These are phyloP conservation scores for Pestalotiopsis sp. DNA, from an alignment of 2,329 filamentous ascomycete genomes.

Conservation along the genomic window DNA sequence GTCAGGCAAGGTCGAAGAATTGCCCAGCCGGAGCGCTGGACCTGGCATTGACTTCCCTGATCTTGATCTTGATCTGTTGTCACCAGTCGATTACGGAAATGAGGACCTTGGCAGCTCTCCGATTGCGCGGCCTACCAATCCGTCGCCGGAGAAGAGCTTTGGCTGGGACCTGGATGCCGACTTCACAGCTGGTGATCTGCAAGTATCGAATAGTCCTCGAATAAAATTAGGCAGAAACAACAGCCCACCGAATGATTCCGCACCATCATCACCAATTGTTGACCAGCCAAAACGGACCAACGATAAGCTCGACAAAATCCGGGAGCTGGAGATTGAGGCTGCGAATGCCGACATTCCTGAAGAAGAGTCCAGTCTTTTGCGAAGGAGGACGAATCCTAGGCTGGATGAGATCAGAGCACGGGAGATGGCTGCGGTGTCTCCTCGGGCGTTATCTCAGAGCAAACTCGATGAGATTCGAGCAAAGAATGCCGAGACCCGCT, in stretches of 20 bases:
- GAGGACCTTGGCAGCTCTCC: constrained; percentile 20
- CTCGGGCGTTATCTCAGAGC: constrained; percentile 46
- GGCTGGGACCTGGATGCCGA: constrained; percentile 59
- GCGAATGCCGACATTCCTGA: constrained; percentile 25
- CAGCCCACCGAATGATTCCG: constrained; percentile 13
- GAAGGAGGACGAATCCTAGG: constrained; percentile 39
- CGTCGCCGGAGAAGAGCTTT: constrained; percentile 52
- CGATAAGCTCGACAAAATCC: constrained; percentile 35
- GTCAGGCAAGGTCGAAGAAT: not conserved
- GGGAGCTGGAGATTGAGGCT: constrained; percentile 33
- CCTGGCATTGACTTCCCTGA: not conserved
- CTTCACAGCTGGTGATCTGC: constrained; percentile 56
- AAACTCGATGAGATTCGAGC: constrained; percentile 54
- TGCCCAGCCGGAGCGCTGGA: not conserved
- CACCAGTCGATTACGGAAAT: constrained; percentile 11
- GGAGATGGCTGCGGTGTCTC: constrained; percentile 45
- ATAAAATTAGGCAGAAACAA: constrained; percentile 38
- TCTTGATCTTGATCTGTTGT: constrained; percentile 18
- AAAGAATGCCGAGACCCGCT: constrained; percentile 42
- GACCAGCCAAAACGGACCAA: constrained; percentile 28
- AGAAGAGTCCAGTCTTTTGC: constrained; percentile 13
- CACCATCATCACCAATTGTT: constrained; percentile 1
- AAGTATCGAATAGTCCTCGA: constrained; percentile 57
- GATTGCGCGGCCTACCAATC: constrained; percentile 14
- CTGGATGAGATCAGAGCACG: constrained; percentile 48